These are phyloP conservation scores for Amyloporia xantha DNA, from an alignment of 768 basidiomycete species.

Conservation along the genomic window DNA sequence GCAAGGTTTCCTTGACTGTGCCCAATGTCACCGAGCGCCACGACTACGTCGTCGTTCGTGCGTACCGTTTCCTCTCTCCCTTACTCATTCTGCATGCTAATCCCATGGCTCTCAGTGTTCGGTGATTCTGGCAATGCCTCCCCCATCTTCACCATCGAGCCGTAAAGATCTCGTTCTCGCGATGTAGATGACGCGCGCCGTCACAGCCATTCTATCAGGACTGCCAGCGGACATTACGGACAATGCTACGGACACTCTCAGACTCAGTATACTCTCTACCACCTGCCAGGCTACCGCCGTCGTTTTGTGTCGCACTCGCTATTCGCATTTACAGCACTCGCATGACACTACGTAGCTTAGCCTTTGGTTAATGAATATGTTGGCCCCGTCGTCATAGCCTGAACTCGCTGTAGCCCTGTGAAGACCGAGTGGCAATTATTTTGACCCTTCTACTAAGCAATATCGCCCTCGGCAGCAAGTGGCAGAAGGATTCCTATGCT, in stretches of 20 bases:
- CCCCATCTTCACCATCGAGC: constrained; percentile 21
- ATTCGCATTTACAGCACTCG: neutral
- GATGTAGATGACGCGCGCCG: neutral
- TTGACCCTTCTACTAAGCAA: too few relatives aligned
- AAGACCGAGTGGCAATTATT: too few relatives aligned
- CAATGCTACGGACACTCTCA: neutral
- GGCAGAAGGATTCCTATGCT: too few relatives aligned
- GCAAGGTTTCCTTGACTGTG: constrained; percentile 33
- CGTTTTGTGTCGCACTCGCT: constrained; percentile 1
- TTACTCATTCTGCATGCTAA: neutral
- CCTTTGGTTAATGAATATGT: too few relatives aligned
- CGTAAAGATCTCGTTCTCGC: neutral
- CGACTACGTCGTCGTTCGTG: constrained; percentile 43
- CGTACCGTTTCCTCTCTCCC: constrained; percentile 8
- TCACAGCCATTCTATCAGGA: neutral
- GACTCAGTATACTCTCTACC: neutral
- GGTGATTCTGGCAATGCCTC: constrained; percentile 40
- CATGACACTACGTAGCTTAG: too few relatives aligned
- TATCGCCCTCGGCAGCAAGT: too few relatives aligned
- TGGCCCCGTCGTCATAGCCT: too few relatives aligned
- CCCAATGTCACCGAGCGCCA: constrained; percentile 30
- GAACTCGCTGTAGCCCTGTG: too few relatives aligned
- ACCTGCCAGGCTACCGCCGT: neutral
- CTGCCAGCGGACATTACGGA: neutral
- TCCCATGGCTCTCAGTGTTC: constrained; percentile 29